A percentile compares a stretch with the other conserved stretches of the same genome.
phyloP scores from a whole-genome alignment of 2,329 filamentous ascomycete genomes.

The Diaporthe nobilis region DNA sequence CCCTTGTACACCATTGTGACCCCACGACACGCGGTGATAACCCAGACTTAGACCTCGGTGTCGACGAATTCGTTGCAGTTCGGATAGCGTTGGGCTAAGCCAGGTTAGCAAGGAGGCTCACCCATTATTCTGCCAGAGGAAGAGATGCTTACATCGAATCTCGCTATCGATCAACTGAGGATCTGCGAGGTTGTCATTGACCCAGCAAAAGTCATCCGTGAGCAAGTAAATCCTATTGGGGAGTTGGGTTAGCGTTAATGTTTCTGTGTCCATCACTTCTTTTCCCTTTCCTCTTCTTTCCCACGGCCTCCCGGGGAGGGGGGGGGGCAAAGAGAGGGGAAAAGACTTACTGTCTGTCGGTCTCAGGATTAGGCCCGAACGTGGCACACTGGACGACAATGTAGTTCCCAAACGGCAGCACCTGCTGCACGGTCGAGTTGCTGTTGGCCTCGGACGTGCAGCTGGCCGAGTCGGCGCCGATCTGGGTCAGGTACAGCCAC shows the following conservation, averaged over 20 bases:
- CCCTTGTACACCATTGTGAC: background rate
- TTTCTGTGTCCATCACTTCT: background rate
- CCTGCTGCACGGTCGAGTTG: slow-evolving; percentile 5
- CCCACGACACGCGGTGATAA: background rate
- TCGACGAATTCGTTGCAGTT: slow-evolving; percentile 39
- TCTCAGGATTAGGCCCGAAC: slow-evolving; percentile 24
- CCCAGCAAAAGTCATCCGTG: slow-evolving; percentile 40
- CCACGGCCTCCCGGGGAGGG: no score
- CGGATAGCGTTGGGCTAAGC: slow-evolving; percentile 36
- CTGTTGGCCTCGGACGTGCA: slow-evolving; percentile 35
- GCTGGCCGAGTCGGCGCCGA: slow-evolving; percentile 25
- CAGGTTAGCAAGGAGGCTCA: background rate
- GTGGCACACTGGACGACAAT: slow-evolving; percentile 41
- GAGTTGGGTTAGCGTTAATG: background rate
- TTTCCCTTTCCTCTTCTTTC: no score
- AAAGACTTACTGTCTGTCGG: slow-evolving; percentile 20
- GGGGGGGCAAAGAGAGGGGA: background rate
- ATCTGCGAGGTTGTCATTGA: slow-evolving; percentile 38
- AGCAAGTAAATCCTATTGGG: slow-evolving; percentile 35
- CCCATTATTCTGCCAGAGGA: no score
- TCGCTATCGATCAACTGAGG: slow-evolving; percentile 33
- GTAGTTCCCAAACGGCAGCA: slow-evolving; percentile 31
- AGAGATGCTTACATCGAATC: slow-evolving; percentile 21
- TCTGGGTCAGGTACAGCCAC: slow-evolving; percentile 40
- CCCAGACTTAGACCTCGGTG: slow-evolving; percentile 1